These are phyloP conservation scores for Penicillium sp. DNA, from an alignment of 2,329 filamentous ascomycete species.

Conservation along the genomic window DNA sequence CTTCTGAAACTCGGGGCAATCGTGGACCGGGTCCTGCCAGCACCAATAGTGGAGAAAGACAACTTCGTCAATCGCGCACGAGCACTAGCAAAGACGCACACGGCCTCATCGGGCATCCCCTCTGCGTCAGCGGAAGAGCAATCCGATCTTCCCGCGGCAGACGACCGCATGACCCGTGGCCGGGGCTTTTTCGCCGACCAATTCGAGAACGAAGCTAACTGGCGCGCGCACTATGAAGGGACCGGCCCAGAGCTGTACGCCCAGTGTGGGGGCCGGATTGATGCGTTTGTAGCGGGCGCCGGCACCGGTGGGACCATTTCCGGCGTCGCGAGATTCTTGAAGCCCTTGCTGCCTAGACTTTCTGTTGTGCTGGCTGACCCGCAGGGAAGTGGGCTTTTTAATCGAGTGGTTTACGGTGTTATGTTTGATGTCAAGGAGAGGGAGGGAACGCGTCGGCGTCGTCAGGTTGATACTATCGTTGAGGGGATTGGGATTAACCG, in stretches of 20 bases:
- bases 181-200: slow-evolving; percentile 90
- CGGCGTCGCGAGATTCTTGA: slow-evolving; percentile 74
- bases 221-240: slow-evolving; percentile 66
- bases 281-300: slow-evolving; percentile 86
- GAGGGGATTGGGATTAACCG: slow-evolving; percentile 94
- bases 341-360: slow-evolving; percentile 57
- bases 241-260: slow-evolving; percentile 84
- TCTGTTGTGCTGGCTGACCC: slow-evolving; percentile 82
- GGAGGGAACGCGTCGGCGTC: slow-evolving; percentile 78
- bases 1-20: slow-evolving; percentile 79
- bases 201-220: slow-evolving; percentile 87
- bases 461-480: slow-evolving; percentile 90
- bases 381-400: slow-evolving; percentile 85
- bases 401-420: slow-evolving; percentile 83
- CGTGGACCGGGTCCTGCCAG: slow-evolving; percentile 84
- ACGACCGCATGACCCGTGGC: slow-evolving; percentile 46
- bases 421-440: slow-evolving; percentile 87
- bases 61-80: slow-evolving; percentile 93
- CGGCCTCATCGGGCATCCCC: slow-evolving; percentile 27
- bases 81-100: slow-evolving; percentile 66
- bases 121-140: slow-evolving; percentile 7
- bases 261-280: slow-evolving; percentile 65
- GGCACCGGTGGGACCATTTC: slow-evolving; percentile 91
- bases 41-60: slow-evolving; percentile 81
- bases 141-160: slow-evolving; percentile 15